Evolutionary conservation across 2,329 filamentous ascomycete species (phyloP).

Genomic region (Arthrocladium fulminans): DNA sequence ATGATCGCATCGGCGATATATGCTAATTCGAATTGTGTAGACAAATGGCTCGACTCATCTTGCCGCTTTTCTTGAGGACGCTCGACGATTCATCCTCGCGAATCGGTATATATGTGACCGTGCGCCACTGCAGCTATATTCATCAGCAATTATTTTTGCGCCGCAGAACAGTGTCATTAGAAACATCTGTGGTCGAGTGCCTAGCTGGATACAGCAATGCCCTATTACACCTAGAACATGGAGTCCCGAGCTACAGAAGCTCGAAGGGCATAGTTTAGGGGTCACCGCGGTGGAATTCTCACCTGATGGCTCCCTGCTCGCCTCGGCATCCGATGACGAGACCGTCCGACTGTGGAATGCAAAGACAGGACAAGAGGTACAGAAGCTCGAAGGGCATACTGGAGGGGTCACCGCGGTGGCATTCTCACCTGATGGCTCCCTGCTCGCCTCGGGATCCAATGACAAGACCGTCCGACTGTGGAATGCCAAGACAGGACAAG

Average conservation of each 20-base stretch:
- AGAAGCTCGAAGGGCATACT: constrained; percentile 19
- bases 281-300: constrained; percentile 19
- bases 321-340: constrained; percentile 15
- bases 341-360: constrained; percentile 18
- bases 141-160: constrained; percentile 27
- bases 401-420: constrained; percentile 12
- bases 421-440: constrained; percentile 19
- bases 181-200: constrained; percentile 20
- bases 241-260: constrained; percentile 22
- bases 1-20: not conserved
- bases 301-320: constrained; percentile 17
- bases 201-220: constrained; percentile 14
- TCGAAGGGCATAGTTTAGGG: constrained; percentile 14
- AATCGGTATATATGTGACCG: constrained; percentile 24
- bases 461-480: constrained; percentile 20
- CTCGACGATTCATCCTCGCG: constrained; percentile 26
- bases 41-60: constrained; percentile 12
- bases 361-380: too few relatives aligned
- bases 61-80: constrained; percentile 25
- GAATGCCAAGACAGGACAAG: too few relatives aligned
- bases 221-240: constrained; percentile 10
- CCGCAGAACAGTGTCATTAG: constrained; percentile 24
- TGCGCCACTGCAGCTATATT: constrained; percentile 31
- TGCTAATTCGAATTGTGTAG: not conserved
- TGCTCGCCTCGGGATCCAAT: constrained; percentile 17